These are phyloP conservation scores for Polygonum aviculare DNA, from an alignment of 148 eudicot species.

Conservation along the genomic window DNA sequence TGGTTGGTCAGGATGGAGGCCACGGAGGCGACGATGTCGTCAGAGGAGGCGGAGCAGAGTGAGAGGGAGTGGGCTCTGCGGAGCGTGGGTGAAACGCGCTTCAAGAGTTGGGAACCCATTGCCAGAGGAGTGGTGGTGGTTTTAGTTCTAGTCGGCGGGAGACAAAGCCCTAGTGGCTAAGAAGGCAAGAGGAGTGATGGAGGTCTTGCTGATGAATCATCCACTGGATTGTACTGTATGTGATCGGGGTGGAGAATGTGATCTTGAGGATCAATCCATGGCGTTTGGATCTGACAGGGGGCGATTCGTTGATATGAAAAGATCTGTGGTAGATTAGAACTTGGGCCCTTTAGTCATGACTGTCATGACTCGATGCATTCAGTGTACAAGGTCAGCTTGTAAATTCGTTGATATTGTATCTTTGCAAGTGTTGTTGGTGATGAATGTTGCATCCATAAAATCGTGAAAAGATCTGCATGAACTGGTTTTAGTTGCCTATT, in stretches of 20 bases:
- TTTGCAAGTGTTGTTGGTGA: background rate
- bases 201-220: slow-evolving; percentile 95
- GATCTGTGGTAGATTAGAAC: slow-evolving; percentile 98
- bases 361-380: slow-evolving; percentile 98
- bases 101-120: background rate
- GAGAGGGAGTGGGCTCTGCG: background rate
- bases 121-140: background rate
- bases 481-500: background rate
- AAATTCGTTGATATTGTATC: no score
- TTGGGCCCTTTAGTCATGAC: slow-evolving; percentile 96
- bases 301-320: slow-evolving; percentile 90
- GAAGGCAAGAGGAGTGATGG: slow-evolving; percentile 99
- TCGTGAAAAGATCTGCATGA: background rate
- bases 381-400: slow-evolving; percentile 79
- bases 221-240: slow-evolving; percentile 98
- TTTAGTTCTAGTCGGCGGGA: no score
- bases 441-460: background rate
- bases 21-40: slow-evolving; percentile 32
- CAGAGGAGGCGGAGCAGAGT: background rate
- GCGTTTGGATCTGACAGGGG: slow-evolving; percentile 98
- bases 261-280: slow-evolving; percentile 98
- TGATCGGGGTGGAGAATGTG: slow-evolving; percentile 99
- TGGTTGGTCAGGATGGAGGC: slow-evolving; percentile 46
- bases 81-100: background rate
- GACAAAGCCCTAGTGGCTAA: slow-evolving; percentile 52